Base-by-base conservation (phyloP, 768 basidiomycete species). In the Boletus subcaerulescens region DNA sequence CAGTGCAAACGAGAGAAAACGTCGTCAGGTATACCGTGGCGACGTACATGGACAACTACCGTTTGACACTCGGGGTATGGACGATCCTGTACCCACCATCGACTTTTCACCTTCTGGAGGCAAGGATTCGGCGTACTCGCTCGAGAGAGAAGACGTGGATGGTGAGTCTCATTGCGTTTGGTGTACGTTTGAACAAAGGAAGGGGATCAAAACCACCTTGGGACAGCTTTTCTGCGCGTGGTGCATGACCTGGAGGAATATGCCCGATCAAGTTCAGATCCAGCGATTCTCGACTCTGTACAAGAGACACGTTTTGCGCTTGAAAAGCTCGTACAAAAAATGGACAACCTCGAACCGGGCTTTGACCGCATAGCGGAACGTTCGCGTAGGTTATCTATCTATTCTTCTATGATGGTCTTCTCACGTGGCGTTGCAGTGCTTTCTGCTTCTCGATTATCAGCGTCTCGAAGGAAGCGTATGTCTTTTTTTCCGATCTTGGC, bases 351-450 rank as follows among this genome's bases (percentile, higher is more conserved):
- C 13, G 87, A 91, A 67, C 68, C 81, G 1, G 87, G 87, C 2
- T 94, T 97, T 64, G 93, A 95, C 61, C 81, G 84, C 58, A 87
- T 95, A 61, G 88, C 90, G 4, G 91, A 94, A 66, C 82, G 88
- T 45, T 91, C 90, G 55, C 69, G 93, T 93, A 67, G 52, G 90
- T 61, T 57, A 0, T 6, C 17, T 26, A 2, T 43, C n/a, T 4
- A 22, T 22, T 14, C 5, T 31, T 31, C 5, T 4, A 3, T 20
- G 5, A 35, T 38, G 3, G 10, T 41, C 18, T 53, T 46, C 14
- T 48, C 38, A 58, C 57, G n/a, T 55, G 33, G 48, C 17, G 29
- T 53, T 51, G 31, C 49, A 92, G 91, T 93, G 35, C 77, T 92
- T 38, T 92, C 91, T 15, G 78, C 85, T 40, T 91, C 91, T 15